A percentile compares a stretch with the other conserved stretches of the same genome.
phyloP scores from a whole-genome alignment of 176 grass and related monocot species.

The Elymus sibiricus region DNA sequence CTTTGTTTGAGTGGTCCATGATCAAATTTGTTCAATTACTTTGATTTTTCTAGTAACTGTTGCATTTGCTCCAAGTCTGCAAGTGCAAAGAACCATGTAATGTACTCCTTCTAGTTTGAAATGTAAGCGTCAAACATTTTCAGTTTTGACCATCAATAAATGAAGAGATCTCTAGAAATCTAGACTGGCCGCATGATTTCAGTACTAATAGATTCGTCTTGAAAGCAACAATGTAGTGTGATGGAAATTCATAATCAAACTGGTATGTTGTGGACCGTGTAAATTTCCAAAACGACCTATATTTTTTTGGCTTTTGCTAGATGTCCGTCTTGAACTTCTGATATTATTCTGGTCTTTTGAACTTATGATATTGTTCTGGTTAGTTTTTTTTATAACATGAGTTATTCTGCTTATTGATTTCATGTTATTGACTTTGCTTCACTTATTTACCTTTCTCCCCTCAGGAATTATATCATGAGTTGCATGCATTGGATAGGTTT shows the following conservation, averaged over 20 bases:
- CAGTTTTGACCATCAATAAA: slow-evolving; percentile 17
- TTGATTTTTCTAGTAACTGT: not conserved
- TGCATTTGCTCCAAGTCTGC: not conserved
- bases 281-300: not conserved
- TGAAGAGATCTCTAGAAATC: not conserved
- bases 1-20: not conserved
- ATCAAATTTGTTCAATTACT: not conserved
- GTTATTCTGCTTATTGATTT: slow-evolving; percentile 15
- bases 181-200: slow-evolving; percentile 1
- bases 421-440: slow-evolving; percentile 15
- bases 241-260: not conserved
- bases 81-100: not conserved
- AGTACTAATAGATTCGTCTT: not conserved
- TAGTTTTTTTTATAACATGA: not conserved
- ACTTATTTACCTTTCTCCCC: not conserved
- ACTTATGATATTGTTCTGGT: not conserved
- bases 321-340: not conserved
- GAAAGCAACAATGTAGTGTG: not conserved
- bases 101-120: not conserved
- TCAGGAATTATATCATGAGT: slow-evolving; percentile 98
- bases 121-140: not conserved
- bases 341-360: not conserved
- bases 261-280: not conserved
- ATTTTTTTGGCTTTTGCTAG: not conserved
- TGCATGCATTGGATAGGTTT: slow-evolving; percentile 93